These are phyloP conservation scores for Vitis hybrid DNA, from an alignment of 177 flowering plant species.

Conservation along the genomic window DNA sequence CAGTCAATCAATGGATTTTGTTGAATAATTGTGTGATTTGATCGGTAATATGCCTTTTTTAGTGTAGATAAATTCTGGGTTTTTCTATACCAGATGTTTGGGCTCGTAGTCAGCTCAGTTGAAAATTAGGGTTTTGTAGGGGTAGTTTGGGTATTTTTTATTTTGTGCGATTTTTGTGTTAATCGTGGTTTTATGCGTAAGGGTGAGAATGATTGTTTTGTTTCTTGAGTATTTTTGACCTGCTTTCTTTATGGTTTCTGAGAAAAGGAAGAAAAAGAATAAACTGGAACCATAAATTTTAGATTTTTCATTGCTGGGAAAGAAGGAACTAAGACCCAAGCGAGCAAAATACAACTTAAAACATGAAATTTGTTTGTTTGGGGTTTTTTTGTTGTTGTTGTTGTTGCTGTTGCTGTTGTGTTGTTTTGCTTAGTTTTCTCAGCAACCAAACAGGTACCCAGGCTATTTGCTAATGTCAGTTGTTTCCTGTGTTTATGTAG, in stretches of 20 bases:
- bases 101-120: neutral
- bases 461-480: slow-evolving; percentile 6
- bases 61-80: neutral
- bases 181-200: neutral
- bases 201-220: neutral
- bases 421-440: neutral
- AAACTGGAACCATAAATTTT: too few relatives aligned
- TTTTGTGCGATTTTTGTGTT: neutral
- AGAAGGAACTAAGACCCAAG: too few relatives aligned
- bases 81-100: neutral
- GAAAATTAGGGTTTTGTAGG: slow-evolving; percentile 22
- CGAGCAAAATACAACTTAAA: too few relatives aligned
- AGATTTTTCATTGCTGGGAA: too few relatives aligned
- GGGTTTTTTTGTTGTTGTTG: neutral
- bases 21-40: slow-evolving; percentile 1
- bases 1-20: neutral
- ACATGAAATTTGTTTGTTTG: neutral
- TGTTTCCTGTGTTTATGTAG: slow-evolving; percentile 11
- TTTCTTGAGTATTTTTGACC: neutral
- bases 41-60: neutral
- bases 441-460: too few relatives aligned
- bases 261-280: too few relatives aligned
- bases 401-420: neutral
- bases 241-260: too few relatives aligned
- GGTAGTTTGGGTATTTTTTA: neutral